phyloP scores from a whole-genome alignment of 192 early-diverging fungal species.

The Mortierella claussenii region DNA sequence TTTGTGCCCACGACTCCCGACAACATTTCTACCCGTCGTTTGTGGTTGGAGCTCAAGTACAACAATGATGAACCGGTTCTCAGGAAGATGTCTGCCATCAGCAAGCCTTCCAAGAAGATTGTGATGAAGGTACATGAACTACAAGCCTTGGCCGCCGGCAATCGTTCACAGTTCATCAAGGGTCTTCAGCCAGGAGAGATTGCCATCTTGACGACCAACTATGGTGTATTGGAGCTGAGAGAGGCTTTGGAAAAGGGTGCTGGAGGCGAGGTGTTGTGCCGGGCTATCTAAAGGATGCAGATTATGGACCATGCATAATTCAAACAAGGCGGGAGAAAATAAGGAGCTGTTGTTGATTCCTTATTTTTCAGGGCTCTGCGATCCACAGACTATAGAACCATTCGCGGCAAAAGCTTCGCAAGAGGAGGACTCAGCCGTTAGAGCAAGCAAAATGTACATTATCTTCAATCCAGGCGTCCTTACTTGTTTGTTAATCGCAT shows the following conservation, averaged over 20 bases:
- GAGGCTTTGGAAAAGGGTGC: slow-evolving; percentile 87
- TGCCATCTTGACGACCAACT: slow-evolving; percentile 86
- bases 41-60: slow-evolving; percentile 98
- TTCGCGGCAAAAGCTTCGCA: no score
- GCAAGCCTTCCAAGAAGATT: slow-evolving; percentile 86
- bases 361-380: no score
- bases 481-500: no score
- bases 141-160: slow-evolving; percentile 77
- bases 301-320: no score
- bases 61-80: slow-evolving; percentile 84
- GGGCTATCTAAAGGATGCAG: slow-evolving; percentile 66
- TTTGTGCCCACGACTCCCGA: slow-evolving; percentile 82
- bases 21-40: slow-evolving; percentile 83
- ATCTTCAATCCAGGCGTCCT: no score
- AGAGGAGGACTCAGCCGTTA: no score
- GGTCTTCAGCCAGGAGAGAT: slow-evolving; percentile 90
- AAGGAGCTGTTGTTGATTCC: no score
- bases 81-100: slow-evolving; percentile 79
- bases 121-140: slow-evolving; percentile 86
- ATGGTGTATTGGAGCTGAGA: slow-evolving; percentile 90
- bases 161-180: slow-evolving; percentile 80
- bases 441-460: no score
- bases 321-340: no score
- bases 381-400: no score
- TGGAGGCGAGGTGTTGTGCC: slow-evolving; percentile 90